These are phyloP conservation scores for Kodamaea jinghongensis DNA, from an alignment of 805 yeast genomes.

Conservation along the genomic window DNA sequence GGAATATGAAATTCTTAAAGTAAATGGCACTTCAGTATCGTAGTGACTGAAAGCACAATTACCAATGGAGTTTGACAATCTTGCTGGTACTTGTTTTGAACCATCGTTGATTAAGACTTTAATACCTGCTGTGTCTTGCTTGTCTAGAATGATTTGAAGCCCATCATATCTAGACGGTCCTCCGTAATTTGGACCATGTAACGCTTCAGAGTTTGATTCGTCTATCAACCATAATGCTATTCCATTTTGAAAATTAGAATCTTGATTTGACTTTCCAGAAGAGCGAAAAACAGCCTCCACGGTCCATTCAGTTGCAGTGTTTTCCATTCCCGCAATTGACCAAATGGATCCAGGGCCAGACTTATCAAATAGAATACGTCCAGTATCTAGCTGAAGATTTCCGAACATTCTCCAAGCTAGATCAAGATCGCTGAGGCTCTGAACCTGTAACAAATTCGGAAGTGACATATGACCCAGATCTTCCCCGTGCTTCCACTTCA, in stretches of 20 bases:
- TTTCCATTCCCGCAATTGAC: conserved; percentile 28
- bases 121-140: conserved; percentile 47
- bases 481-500: conserved; percentile 9
- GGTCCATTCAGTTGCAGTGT: conserved; percentile 45
- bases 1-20: conserved; percentile 63
- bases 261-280: conserved; percentile 38
- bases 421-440: conserved; percentile 22
- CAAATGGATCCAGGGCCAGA: conserved; percentile 45
- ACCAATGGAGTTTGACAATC: conserved; percentile 43
- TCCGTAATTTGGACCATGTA: conserved; percentile 44
- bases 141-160: conserved; percentile 57
- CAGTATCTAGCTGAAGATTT: conserved; percentile 43
- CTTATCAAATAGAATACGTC: conserved; percentile 43
- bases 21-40: conserved; percentile 67
- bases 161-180: conserved; percentile 60
- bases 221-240: conserved; percentile 56
- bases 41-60: conserved; percentile 59
- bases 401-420: conserved; percentile 26
- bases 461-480: conserved; percentile 28
- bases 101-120: conserved; percentile 65
- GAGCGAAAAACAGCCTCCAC: conserved; percentile 64
- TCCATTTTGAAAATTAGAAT: conserved; percentile 45
- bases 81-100: conserved; percentile 28
- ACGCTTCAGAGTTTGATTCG: conserved; percentile 16
- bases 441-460: conserved; percentile 32